phyloP scores from a whole-genome alignment of 768 basidiomycete genomes.

The Phaeolepiota aurea region DNA sequence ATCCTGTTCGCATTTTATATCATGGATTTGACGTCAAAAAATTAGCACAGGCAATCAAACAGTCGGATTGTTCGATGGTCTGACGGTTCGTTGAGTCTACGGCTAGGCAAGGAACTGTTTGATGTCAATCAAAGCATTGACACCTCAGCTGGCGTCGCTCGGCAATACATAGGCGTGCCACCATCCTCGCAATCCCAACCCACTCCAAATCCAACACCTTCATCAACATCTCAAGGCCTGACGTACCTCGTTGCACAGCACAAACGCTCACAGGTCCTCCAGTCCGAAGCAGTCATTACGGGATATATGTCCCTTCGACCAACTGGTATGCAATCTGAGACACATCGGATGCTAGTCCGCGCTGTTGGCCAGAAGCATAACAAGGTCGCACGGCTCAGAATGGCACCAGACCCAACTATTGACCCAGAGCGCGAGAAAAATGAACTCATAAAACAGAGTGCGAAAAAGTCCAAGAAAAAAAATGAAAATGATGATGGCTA shows the following conservation, averaged over 20 bases:
- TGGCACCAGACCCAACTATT: constrained; percentile 69
- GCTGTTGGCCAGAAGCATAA: constrained; percentile 82
- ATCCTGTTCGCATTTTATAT: too few species aligned
- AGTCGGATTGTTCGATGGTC: constrained; percentile 92
- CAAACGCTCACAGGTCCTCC: constrained; percentile 78
- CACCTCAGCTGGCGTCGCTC: constrained; percentile 58
- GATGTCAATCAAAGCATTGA: constrained; percentile 80
- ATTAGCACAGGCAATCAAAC: constrained; percentile 80
- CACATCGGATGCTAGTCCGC: constrained; percentile 82
- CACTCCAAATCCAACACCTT: constrained; percentile 20
- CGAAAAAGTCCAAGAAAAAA: constrained; percentile 56
- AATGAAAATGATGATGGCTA: constrained; percentile 42
- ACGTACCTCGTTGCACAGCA: constrained; percentile 89
- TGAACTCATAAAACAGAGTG: constrained; percentile 57
- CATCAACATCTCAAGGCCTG: constrained; percentile 58
- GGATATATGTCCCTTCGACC: constrained; percentile 81
- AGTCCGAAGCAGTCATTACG: constrained; percentile 75
- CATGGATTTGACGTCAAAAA: too few species aligned
- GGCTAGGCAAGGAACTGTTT: constrained; percentile 90
- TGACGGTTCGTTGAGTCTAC: constrained; percentile 85
- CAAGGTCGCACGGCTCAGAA: constrained; percentile 69
- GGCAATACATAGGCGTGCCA: constrained; percentile 44
- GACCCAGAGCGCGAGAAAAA: constrained; percentile 71
- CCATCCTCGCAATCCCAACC: constrained; percentile 34
- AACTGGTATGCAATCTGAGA: constrained; percentile 84